Evolutionary conservation across 768 basidiomycete genomes (phyloP), one percentile per base, ranked within the genome.

Genomic region (Pulveroboletus ravenelii): DNA sequence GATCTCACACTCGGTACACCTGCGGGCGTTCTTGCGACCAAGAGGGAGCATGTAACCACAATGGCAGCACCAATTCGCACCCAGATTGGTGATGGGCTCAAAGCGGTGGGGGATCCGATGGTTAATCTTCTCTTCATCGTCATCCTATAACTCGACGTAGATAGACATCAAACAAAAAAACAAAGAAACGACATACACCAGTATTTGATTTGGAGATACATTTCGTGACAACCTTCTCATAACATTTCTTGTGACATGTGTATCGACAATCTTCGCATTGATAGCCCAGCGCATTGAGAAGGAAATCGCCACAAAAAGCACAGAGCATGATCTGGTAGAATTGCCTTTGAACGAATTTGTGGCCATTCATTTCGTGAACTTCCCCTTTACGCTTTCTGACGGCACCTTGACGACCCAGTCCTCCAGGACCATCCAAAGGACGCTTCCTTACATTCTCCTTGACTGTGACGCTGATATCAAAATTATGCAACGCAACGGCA

Each of bases 221-320:
- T 70, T 98, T 99, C 5, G 96, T 99, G 59, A 98, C 93, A 18
- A 98, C 95, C 68, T 98, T 97, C 62, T 94, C 90, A 65, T 94
- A 95, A 66, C 96, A 99, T 66, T 95, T 95, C 77, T 94, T 95
- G 78, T 99, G 96, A 70, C 96, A 99, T 3, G 92, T 93, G 69
- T 98, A 99, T 55, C 93, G 86, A 69, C 96, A 99, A 66, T 99
- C 96, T 64, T 98, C 96, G 76, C 96, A 99, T 72, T 97, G 95
- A 70, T 93, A 96, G n/a, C 96, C 96, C 52, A 87, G 77, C 2
- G 93, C 95, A 55, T 98, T 97, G 67, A 97, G 87, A 50, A 99
- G 77, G 74, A 99, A 98, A 62, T 98, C 95, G 71, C 82, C 86
- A 74, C 96, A 99, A 70, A 96, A 92, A 3, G 96, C 96, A 67